phyloP scores from a whole-genome alignment of 164 flowering plant species.

The Stephania japonica region DNA sequence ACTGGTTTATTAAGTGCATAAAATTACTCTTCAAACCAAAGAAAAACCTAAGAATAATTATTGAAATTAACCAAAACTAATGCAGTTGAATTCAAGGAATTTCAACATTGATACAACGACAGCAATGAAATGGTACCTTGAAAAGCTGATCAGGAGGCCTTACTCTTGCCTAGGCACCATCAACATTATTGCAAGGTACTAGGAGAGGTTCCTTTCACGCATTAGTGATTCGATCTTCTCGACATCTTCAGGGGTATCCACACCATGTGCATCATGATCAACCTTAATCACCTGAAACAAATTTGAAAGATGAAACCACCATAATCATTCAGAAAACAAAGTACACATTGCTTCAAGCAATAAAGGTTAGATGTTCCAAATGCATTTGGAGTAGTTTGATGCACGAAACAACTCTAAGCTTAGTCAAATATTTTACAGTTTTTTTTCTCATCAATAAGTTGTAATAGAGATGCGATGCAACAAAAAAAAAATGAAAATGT shows the following conservation, averaged over 20 bases:
- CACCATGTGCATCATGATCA: slow-evolving; percentile 41
- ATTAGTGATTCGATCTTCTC: slow-evolving; percentile 34
- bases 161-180: neutral
- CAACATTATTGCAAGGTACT: neutral
- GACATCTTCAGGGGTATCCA: slow-evolving; percentile 39
- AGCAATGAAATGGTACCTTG: neutral
- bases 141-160: neutral
- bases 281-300: slow-evolving; percentile 38
- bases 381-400: neutral
- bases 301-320: neutral
- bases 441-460: neutral
- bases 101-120: neutral
- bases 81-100: neutral
- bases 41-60: too few relatives aligned
- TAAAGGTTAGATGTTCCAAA: neutral
- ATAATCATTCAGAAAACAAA: neutral
- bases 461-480: neutral
- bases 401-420: neutral
- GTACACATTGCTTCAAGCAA: neutral
- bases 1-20: neutral
- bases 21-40: neutral
- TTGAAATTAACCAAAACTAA: too few relatives aligned
- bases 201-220: slow-evolving; percentile 31
- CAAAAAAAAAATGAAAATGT: neutral
- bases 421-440: neutral